Conservation (phyloP, 441 rosid species). For the Bocquillonia castaneifolia region DNA sequence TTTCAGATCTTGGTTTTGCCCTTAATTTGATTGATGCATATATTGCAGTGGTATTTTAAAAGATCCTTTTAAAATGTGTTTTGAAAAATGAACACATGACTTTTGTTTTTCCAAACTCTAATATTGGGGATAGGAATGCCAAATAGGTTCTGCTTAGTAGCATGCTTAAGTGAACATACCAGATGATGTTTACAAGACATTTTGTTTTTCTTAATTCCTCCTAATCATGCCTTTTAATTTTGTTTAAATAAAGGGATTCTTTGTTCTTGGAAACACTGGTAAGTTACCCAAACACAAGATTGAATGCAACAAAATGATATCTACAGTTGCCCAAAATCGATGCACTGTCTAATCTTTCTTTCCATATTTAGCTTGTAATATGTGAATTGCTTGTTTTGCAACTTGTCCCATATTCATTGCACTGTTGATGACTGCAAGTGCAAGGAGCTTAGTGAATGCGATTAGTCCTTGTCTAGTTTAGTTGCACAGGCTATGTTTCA, state of each 20-base stretch:
- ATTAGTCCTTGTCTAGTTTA: background rate
- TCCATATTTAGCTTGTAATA: background rate
- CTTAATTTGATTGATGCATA: background rate
- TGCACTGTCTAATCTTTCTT: background rate
- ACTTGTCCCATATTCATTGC: background rate
- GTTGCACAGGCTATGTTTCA: no score
- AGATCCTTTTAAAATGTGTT: no score
- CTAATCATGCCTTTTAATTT: background rate
- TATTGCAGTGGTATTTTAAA: background rate
- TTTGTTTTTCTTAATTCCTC: background rate
- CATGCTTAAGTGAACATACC: background rate
- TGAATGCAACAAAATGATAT: background rate
- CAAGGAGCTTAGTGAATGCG: background rate
- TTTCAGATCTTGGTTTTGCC: background rate
- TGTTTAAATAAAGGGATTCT: background rate
- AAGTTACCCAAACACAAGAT: background rate
- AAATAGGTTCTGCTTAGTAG: background rate
- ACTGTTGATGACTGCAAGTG: background rate
- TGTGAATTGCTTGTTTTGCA: background rate
- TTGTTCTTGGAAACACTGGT: background rate
- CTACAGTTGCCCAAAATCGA: background rate
- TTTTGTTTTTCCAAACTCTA: background rate
- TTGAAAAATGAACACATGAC: no score
- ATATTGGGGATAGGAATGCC: background rate
- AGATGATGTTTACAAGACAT: background rate